Conservation (phyloP, 2,329 filamentous ascomycete species). For the Fusarium nygamai region DNA sequence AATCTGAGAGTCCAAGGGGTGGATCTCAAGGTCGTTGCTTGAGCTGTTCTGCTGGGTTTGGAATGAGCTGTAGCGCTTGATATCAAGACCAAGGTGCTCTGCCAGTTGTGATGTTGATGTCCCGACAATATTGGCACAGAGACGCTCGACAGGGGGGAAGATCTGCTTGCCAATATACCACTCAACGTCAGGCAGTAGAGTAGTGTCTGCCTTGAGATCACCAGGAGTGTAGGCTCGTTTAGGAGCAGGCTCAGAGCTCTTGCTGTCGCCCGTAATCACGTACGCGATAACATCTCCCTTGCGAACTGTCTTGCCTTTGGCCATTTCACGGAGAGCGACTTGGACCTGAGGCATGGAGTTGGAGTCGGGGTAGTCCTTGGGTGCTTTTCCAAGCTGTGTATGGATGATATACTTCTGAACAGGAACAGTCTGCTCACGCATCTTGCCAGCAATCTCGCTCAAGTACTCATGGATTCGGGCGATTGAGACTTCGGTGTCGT, state of each 20-base stretch:
- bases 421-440: conserved; percentile 82
- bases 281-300: conserved; percentile 97
- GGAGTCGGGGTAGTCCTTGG: conserved; percentile 92
- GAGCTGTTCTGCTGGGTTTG: conserved; percentile 59
- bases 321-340: conserved; percentile 88
- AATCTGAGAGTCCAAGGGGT: conserved; percentile 93
- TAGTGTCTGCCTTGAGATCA: conserved; percentile 81
- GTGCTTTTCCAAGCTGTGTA: conserved; percentile 94
- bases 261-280: conserved; percentile 82
- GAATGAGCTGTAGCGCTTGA: conserved; percentile 77
- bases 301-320: conserved; percentile 86
- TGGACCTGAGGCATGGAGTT: conserved; percentile 97
- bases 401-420: conserved; percentile 95
- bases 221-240: conserved; percentile 90
- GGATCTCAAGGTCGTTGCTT: conserved; percentile 75
- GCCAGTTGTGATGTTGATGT: conserved; percentile 91
- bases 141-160: conserved; percentile 94
- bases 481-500: conserved; percentile 88
- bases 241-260: conserved; percentile 74
- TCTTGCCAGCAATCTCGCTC: conserved; percentile 82
- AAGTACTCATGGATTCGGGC: conserved; percentile 94
- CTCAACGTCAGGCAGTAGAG: conserved; percentile 88
- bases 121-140: conserved; percentile 94
- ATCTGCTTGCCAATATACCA: conserved; percentile 99
- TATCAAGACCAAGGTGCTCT: conserved; percentile 92